These are phyloP conservation scores for Selaginella moellendorffii DNA, from an alignment of 75 land plant species.

Conservation along the genomic window DNA sequence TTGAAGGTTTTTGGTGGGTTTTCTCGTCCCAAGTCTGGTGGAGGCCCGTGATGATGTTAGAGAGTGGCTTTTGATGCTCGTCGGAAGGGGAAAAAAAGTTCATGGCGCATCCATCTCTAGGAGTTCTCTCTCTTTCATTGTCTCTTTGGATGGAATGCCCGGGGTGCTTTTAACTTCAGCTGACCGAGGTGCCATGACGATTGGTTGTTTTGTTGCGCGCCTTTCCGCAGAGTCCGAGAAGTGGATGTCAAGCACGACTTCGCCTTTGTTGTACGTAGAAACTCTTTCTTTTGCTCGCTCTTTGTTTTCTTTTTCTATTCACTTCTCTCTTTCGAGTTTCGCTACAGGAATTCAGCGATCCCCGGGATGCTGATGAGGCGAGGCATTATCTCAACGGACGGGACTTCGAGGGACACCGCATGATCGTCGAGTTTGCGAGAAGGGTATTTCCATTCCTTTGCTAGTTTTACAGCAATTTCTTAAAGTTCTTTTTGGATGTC, in stretches of 20 bases:
- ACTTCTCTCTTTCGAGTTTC: neutral
- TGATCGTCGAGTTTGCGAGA: conserved; percentile 82
- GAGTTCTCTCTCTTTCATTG: too few species aligned
- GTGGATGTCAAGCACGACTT: conserved; percentile 99
- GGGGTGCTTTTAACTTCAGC: too few species aligned
- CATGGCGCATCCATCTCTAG: too few species aligned
- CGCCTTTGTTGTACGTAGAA: conserved; percentile 76
- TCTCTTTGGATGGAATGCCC: too few species aligned
- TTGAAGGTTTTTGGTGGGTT: too few species aligned
- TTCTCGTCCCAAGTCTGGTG: too few species aligned
- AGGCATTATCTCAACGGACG: conserved; percentile 67
- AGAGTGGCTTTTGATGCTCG: too few species aligned
- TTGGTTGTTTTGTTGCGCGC: conserved; percentile 70
- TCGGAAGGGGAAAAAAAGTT: too few species aligned
- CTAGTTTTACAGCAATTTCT: neutral
- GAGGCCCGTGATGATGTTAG: too few species aligned
- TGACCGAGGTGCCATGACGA: neutral
- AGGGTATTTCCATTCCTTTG: conserved; percentile 38
- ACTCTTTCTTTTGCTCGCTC: neutral
- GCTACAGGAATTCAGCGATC: conserved; percentile 77
- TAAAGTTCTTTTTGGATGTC: conserved; percentile 7
- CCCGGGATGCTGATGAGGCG: conserved; percentile 98
- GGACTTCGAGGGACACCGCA: conserved; percentile 75
- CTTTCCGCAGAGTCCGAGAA: conserved; percentile 98
- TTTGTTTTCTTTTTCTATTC: neutral